Evolutionary conservation across 768 basidiomycete genomes (phyloP).

Genomic region (Chalciporus piperatus): DNA sequence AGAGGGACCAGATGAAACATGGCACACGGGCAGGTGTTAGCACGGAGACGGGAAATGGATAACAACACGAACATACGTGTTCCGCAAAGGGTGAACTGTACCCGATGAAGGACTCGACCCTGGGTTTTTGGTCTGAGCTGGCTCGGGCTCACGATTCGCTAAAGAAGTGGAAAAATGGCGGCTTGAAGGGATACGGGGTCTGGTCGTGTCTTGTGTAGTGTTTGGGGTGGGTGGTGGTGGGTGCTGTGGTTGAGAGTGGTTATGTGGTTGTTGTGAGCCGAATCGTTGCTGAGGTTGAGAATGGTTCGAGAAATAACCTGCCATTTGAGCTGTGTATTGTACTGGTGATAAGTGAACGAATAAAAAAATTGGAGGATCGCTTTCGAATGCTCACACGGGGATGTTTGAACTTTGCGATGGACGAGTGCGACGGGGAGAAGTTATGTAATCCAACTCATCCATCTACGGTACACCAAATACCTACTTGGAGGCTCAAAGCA

Average conservation of each 20-base stretch:
- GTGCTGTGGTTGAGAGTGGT: constrained; percentile 2
- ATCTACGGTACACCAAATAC: too few species aligned
- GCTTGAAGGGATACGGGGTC: constrained; percentile 55
- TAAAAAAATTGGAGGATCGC: constrained; percentile 13
- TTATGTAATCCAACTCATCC: constrained; percentile 15
- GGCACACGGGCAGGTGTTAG: constrained; percentile 11
- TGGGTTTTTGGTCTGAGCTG: constrained; percentile 40
- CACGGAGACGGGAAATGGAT: constrained; percentile 10
- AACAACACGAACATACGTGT: constrained; percentile 71
- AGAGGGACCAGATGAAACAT: constrained; percentile 1
- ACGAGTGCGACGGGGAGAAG: constrained; percentile 8
- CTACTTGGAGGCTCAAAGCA: too few species aligned
- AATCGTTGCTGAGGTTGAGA: constrained; percentile 66
- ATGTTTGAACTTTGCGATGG: constrained; percentile 6
- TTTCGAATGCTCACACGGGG: background rate
- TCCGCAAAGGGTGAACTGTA: constrained; percentile 71
- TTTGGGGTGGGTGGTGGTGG: background rate
- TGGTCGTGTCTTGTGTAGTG: constrained; percentile 24
- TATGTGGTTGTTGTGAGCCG: constrained; percentile 47
- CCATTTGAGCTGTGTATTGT: constrained; percentile 36
- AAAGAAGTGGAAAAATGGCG: constrained; percentile 74
- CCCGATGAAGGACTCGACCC: constrained; percentile 20
- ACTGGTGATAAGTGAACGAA: constrained; percentile 25
- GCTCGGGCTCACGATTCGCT: constrained; percentile 35
- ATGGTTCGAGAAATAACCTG: constrained; percentile 83